Evolutionary conservation across 371 early-diverging fungal species (phyloP).

Genomic region (Mortierella sp.): DNA sequence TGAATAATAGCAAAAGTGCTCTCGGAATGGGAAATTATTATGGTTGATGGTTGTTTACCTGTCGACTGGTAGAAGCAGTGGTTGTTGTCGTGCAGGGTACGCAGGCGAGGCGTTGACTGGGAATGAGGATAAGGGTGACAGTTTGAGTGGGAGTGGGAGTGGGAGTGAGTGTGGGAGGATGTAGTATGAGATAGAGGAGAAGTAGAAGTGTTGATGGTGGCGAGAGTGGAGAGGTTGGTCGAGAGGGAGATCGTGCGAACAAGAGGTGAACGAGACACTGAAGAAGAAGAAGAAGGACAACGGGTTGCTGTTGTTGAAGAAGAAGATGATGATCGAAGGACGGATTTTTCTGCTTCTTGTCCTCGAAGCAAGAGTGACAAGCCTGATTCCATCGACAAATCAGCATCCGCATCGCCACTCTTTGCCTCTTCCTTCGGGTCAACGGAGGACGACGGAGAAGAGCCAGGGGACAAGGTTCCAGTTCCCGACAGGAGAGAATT

Average conservation of each 20-base stretch:
- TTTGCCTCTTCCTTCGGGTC: no score
- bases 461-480: no score
- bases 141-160: neutral
- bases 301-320: neutral
- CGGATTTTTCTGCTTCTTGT: no score
- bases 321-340: neutral
- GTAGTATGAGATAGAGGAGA: no score
- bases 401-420: no score
- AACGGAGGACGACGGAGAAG: neutral
- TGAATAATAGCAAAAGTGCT: neutral
- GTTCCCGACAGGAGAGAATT: no score
- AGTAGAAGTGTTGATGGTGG: neutral
- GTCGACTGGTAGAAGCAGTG: neutral
- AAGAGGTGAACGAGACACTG: neutral
- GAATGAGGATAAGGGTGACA: neutral
- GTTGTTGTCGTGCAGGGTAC: neutral
- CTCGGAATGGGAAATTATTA: neutral
- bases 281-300: neutral
- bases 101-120: neutral
- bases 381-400: no score
- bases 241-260: neutral
- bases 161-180: no score
- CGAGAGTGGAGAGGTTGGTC: neutral
- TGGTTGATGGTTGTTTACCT: neutral
- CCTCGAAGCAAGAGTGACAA: no score